phyloP scores from a whole-genome alignment of 257 asterid species.

The Penstemon newberryi region DNA sequence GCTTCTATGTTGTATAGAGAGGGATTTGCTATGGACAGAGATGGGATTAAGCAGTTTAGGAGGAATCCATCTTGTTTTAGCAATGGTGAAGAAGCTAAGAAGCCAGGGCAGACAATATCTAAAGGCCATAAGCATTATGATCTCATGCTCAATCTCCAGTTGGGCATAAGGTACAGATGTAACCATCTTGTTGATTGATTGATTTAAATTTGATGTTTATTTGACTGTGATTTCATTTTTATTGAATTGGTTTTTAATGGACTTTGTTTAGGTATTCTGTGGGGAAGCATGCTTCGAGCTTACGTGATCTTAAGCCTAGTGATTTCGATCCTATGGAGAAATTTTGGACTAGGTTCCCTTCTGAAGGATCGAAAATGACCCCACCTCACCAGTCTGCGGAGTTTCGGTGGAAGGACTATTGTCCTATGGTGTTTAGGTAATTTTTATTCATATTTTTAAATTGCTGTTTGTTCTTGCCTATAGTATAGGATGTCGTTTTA shows the following conservation, averaged over 20 bases:
- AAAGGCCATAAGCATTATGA: conserved; percentile 96
- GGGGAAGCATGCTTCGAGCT: conserved; percentile 71
- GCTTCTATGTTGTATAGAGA: conserved; percentile 73
- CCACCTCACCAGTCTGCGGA: conserved; percentile 84
- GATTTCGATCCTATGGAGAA: conserved; percentile 93
- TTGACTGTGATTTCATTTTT: conserved; percentile 8
- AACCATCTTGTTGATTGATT: neutral
- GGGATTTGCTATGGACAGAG: conserved; percentile 50
- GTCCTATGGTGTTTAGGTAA: conserved; percentile 87
- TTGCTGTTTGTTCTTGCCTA: neutral
- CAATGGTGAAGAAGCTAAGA: conserved; percentile 66
- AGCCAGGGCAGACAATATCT: conserved; percentile 78
- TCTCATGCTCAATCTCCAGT: conserved; percentile 93
- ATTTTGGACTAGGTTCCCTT: conserved; percentile 88
- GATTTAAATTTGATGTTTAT: neutral
- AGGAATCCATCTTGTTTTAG: conserved; percentile 61
- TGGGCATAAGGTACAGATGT: conserved; percentile 78
- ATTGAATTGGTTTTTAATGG: conserved; percentile 15
- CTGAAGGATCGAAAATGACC: conserved; percentile 78
- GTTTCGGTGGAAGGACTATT: conserved; percentile 92
- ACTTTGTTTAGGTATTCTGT: conserved; percentile 54
- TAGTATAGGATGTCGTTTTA: neutral
- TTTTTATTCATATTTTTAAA: neutral
- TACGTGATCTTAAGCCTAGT: conserved; percentile 55
- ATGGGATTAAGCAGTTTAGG: conserved; percentile 67